Evolutionary conservation across 1,284 basidiomycete species (phyloP).

Genomic region (Waitea zeae): DNA sequence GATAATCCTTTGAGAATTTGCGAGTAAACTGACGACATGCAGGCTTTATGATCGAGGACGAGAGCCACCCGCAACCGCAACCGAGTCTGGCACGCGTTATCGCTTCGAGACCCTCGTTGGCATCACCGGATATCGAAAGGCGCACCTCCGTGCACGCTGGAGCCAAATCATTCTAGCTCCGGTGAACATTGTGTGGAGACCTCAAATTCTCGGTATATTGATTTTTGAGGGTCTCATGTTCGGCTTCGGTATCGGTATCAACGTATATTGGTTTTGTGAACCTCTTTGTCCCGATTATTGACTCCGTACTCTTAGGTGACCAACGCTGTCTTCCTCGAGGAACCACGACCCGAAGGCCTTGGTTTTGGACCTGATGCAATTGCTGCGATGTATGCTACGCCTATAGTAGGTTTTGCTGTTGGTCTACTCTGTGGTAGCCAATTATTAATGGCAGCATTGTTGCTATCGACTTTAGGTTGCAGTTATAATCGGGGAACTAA

Average conservation of each 20-base stretch:
- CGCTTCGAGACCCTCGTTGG: constrained; percentile 48
- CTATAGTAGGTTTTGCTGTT: constrained; percentile 29
- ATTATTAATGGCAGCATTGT: constrained; percentile 2
- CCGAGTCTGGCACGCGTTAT: constrained; percentile 26
- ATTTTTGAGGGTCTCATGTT: constrained; percentile 46
- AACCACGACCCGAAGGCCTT: constrained; percentile 38
- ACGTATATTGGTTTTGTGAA: constrained; percentile 23
- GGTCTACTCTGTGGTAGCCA: background rate
- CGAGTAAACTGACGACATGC: background rate
- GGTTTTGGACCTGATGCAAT: constrained; percentile 33
- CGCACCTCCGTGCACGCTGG: constrained; percentile 42
- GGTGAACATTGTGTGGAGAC: constrained; percentile 42
- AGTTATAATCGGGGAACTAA: constrained; percentile 47
- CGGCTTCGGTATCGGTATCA: constrained; percentile 57
- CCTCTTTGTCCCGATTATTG: too few species aligned
- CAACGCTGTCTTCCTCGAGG: constrained; percentile 49
- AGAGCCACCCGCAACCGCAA: constrained; percentile 25
- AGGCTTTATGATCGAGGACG: constrained; percentile 21
- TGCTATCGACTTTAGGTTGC: constrained; percentile 22
- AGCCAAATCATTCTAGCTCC: constrained; percentile 24
- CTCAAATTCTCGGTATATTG: constrained; percentile 37
- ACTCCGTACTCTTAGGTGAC: too few species aligned
- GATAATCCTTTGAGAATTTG: background rate
- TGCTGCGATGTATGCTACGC: constrained; percentile 43
- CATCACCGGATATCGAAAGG: constrained; percentile 42